Evolutionary conservation across 2,329 filamentous ascomycete genomes (phyloP), one percentile per base, ranked within the genome.

Genomic region (Proliferodiscus dingleyae): DNA sequence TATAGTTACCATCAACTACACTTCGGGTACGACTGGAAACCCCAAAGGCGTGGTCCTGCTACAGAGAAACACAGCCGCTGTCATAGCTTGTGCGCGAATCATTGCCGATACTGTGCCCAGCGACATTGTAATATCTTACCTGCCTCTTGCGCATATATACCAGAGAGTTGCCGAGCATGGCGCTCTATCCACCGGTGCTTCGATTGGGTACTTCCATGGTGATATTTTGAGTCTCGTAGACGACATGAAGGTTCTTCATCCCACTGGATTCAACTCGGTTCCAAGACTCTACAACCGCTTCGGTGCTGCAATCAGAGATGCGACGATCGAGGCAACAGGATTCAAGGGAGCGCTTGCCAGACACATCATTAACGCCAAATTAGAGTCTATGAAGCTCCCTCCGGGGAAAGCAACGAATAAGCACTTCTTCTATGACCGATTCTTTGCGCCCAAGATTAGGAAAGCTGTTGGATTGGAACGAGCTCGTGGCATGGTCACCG

Each of bases 101-200:
- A 69, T 72, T 46, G 71, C 70, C 10, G 70, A 72, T 10, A 72
- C 79, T 45, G 55, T 58, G 2, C 59, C 70, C 40, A 67, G 66
- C 50, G 86, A 93, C 55, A 70, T 83, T 3, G 73, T 84, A 55
- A 78, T 88, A 47, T 97, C 91, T 1, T 98, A 97, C 68, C 77
- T 98, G 41, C 93, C 93, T 0, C 71, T 96, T 30, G 93, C 93
- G 8, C 93, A 98, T 64, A 97, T 98, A 59, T 96, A 88, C 66
- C 87, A 90, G 54, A 85, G 93, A 45, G 74, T 96, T 55, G 73
- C 83, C 32, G 93, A 98, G 64, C 86, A 94, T 64, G 72, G 74
- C 3, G 78, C 80, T 11, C 72, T 96, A 13, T 80, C 85, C 59
- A 75, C 79, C 42, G 90, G 89, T 44, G 80, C 79, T 26, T 71